These are phyloP conservation scores for Cladosporium cucumerinum DNA, from an alignment of 2,329 filamentous ascomycete genomes.

Conservation along the genomic window DNA sequence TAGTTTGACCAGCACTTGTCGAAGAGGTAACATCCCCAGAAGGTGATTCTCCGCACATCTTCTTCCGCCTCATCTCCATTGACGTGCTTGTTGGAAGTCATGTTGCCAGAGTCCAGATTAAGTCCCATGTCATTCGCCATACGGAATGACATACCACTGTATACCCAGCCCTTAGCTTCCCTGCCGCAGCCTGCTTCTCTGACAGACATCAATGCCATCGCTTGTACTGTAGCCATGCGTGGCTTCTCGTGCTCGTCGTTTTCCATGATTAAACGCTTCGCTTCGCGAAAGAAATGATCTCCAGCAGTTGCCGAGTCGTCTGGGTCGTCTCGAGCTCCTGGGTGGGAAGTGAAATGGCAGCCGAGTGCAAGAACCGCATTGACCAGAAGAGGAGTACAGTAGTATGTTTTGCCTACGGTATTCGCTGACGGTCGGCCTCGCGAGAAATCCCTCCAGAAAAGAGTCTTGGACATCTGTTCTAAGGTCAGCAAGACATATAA, in stretches of 20 bases:
- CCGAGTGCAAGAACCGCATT: conserved; percentile 92
- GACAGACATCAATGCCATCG: conserved; percentile 91
- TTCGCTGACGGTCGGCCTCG: conserved; percentile 60
- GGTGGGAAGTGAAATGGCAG: conserved; percentile 82
- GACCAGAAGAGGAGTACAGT: conserved; percentile 86
- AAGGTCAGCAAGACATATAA: not conserved
- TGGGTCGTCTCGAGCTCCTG: conserved; percentile 66
- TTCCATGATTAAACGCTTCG: conserved; percentile 82
- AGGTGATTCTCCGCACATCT: conserved; percentile 85
- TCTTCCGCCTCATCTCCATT: conserved; percentile 71
- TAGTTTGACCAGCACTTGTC: conserved; percentile 99
- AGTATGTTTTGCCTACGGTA: conserved; percentile 56
- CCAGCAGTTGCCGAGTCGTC: conserved; percentile 82
- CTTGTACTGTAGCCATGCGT: conserved; percentile 84
- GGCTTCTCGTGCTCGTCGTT: conserved; percentile 93
- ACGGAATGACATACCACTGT: conserved; percentile 95
- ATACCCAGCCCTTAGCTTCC: conserved; percentile 96
- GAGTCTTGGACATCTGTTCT: conserved; percentile 73
- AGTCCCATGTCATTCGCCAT: conserved; percentile 95
- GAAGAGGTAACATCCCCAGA: conserved; percentile 97
- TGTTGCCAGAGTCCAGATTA: conserved; percentile 73
- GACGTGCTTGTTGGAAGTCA: conserved; percentile 47
- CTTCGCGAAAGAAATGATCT: conserved; percentile 93
- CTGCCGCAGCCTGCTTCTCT: conserved; percentile 90
- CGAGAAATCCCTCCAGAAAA: conserved; percentile 84